phyloP scores from a whole-genome alignment of 805 yeast genomes.

The Kuraishia piskuri region DNA sequence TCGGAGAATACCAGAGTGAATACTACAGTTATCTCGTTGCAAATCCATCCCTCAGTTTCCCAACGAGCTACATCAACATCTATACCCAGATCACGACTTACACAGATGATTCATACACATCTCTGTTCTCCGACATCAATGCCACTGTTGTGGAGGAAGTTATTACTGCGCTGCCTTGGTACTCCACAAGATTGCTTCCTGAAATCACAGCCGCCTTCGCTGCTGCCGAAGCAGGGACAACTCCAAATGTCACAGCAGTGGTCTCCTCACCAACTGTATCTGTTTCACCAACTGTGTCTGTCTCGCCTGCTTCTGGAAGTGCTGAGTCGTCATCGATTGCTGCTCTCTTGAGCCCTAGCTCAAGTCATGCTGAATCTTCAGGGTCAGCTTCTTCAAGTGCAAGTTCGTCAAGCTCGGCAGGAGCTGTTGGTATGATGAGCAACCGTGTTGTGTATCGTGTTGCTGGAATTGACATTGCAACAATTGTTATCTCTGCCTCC shows the following conservation, averaged over 20 bases:
- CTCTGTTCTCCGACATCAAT: conserved; percentile 15
- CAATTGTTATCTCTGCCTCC: neutral
- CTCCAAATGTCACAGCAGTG: neutral
- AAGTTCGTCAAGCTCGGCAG: neutral
- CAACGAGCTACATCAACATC: neutral
- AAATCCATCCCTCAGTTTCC: neutral
- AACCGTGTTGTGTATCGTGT: neutral
- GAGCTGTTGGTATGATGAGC: neutral
- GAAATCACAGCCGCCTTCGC: conserved; percentile 5
- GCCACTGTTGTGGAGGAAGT: conserved; percentile 13
- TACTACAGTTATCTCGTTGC: neutral
- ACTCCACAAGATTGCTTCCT: conserved; percentile 19
- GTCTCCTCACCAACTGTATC: neutral
- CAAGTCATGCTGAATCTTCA: neutral
- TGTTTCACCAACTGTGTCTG: neutral
- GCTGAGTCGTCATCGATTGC: neutral
- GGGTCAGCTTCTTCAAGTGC: neutral
- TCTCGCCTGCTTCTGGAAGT: neutral
- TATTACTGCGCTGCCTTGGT: conserved; percentile 26
- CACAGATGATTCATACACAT: conserved; percentile 28
- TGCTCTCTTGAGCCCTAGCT: neutral
- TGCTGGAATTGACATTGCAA: neutral
- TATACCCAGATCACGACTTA: conserved; percentile 23
- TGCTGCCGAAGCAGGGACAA: neutral
- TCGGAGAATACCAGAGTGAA: neutral